Evolutionary conservation across 164 flowering plant genomes (phyloP).

Genomic region (Brasenia schreberi): DNA sequence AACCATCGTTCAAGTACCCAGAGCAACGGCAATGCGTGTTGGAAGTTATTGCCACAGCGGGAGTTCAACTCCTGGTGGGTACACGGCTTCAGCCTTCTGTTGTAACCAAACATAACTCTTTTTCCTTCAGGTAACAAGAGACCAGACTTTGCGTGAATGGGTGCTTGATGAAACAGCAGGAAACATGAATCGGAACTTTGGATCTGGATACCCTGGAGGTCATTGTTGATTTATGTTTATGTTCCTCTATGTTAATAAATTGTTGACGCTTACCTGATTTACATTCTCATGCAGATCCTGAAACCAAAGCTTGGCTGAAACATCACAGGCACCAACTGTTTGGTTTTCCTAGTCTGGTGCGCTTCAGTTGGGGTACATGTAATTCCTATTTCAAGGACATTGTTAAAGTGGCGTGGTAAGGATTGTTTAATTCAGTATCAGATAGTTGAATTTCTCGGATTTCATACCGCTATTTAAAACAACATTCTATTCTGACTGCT

Average conservation of each 20-base stretch:
- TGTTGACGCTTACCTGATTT: not conserved
- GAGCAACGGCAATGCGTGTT: no score
- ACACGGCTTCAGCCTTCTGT: not conserved
- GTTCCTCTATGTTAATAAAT: not conserved
- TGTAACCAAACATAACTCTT: not conserved
- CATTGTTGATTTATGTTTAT: not conserved
- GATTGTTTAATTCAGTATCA: not conserved
- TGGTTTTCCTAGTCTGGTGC: constrained; percentile 87
- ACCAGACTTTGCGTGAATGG: constrained; percentile 67
- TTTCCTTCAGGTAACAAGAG: constrained; percentile 68
- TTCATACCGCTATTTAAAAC: no score
- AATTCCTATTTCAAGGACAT: constrained; percentile 47
- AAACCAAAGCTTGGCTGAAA: constrained; percentile 77
- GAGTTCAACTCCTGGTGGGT: no score
- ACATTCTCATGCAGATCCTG: constrained; percentile 41
- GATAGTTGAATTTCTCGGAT: no score
- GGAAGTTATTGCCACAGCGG: no score
- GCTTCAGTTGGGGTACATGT: constrained; percentile 99
- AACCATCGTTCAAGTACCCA: no score
- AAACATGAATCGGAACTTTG: constrained; percentile 61
- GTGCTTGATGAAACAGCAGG: constrained; percentile 71
- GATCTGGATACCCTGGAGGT: constrained; percentile 99
- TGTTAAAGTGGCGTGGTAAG: constrained; percentile 75
- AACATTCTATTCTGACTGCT: no score
- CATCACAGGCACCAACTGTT: constrained; percentile 68